These are phyloP conservation scores for Hamamelis virginiana DNA, from an alignment of 164 flowering plant species.

Conservation along the genomic window DNA sequence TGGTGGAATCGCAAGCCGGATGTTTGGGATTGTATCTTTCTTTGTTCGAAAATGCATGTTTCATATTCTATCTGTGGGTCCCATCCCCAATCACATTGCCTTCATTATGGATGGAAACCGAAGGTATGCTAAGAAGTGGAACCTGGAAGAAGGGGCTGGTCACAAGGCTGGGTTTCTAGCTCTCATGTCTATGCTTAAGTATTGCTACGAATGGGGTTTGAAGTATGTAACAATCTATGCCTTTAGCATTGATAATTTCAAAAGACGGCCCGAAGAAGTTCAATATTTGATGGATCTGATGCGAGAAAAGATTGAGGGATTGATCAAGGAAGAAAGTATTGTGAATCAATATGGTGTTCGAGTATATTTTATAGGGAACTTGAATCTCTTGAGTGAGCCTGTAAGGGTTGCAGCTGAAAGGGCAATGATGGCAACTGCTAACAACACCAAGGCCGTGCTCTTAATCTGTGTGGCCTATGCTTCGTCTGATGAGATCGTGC, in stretches of 20 bases:
- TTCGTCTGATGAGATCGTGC: slow-evolving; percentile 67
- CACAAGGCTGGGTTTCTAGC: slow-evolving; percentile 45
- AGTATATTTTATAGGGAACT: slow-evolving; percentile 59
- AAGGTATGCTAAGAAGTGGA: slow-evolving; percentile 45
- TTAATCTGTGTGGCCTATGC: slow-evolving; percentile 66
- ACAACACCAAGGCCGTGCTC: slow-evolving; percentile 42
- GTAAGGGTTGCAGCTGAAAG: slow-evolving; percentile 61
- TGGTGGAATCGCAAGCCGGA: slow-evolving; percentile 7
- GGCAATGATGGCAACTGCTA: slow-evolving; percentile 56
- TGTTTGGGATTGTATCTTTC: slow-evolving; percentile 15
- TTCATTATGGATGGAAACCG: slow-evolving; percentile 76
- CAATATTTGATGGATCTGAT: slow-evolving; percentile 57
- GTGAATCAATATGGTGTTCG: slow-evolving; percentile 54
- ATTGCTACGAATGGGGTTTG: slow-evolving; percentile 70
- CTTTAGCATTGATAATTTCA: slow-evolving; percentile 85
- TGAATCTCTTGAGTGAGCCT: slow-evolving; percentile 53
- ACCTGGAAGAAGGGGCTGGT: slow-evolving; percentile 36
- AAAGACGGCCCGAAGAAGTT: slow-evolving; percentile 66
- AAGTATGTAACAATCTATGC: slow-evolving; percentile 68
- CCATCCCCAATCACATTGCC: slow-evolving; percentile 56
- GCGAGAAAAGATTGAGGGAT: slow-evolving; percentile 60
- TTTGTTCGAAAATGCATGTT: slow-evolving; percentile 34
- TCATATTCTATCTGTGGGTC: slow-evolving; percentile 39
- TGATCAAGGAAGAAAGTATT: slow-evolving; percentile 49
- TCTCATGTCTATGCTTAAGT: slow-evolving; percentile 48